Percentiles rank a stretch among this genome's conserved stretches.
These are phyloP conservation scores for Mycena galopus DNA, from an alignment of 768 basidiomycete species.

Conservation along the genomic window DNA sequence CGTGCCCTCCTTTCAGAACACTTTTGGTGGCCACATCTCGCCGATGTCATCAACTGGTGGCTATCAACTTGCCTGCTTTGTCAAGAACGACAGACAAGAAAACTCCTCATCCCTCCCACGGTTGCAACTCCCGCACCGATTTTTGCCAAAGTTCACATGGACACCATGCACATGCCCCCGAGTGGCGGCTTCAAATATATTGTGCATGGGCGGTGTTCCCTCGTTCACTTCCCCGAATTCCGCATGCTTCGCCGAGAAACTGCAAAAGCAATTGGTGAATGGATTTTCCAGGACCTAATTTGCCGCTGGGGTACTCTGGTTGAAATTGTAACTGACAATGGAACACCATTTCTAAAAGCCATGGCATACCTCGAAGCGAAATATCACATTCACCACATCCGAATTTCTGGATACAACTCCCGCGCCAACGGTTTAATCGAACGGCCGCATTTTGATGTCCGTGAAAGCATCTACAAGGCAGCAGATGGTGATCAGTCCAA, in stretches of 20 bases:
- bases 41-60: slow-evolving; percentile 36
- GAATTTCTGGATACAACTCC: not conserved
- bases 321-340: slow-evolving; percentile 39
- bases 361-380: slow-evolving; percentile 10
- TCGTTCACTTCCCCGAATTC: not conserved
- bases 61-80: slow-evolving; percentile 36
- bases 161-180: slow-evolving; percentile 41
- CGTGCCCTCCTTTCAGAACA: slow-evolving; percentile 25
- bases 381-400: not conserved
- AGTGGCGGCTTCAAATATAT: too few relatives aligned
- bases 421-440: too few relatives aligned
- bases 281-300: slow-evolving; percentile 40
- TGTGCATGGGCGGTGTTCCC: slow-evolving; percentile 25
- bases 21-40: slow-evolving; percentile 43
- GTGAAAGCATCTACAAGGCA: slow-evolving; percentile 33
- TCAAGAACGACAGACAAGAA: too few relatives aligned
- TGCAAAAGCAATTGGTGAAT: not conserved
- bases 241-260: slow-evolving; percentile 28
- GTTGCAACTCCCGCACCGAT: slow-evolving; percentile 22
- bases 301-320: slow-evolving; percentile 30
- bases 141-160: slow-evolving; percentile 1
- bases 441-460: too few relatives aligned
- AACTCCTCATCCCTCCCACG: too few relatives aligned
- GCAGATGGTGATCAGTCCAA: slow-evolving; percentile 16
- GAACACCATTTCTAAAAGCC: slow-evolving; percentile 14